phyloP scores from a whole-genome alignment of 1,139 yeast species.

The Wickerhamiella infanticola region DNA sequence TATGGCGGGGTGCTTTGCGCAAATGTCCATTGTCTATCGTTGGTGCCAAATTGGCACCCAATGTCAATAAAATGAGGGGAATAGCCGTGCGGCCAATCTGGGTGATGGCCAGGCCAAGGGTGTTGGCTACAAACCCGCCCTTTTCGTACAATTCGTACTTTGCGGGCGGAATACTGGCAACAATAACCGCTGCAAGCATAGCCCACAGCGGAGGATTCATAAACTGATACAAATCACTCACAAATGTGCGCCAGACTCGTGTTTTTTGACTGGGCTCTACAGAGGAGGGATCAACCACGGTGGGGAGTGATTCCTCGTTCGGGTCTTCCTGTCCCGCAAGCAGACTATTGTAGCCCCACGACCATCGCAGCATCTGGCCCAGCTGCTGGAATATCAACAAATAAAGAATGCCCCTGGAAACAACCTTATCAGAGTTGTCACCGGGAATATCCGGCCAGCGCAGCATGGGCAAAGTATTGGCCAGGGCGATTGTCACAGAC shows the following conservation, averaged over 20 bases:
- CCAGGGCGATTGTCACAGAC: constrained; percentile 55
- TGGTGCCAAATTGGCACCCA: constrained; percentile 38
- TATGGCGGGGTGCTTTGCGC: constrained; percentile 38
- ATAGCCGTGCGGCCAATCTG: constrained; percentile 82
- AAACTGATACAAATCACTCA: constrained; percentile 27
- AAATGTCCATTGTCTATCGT: constrained; percentile 10
- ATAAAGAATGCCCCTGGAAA: constrained; percentile 66
- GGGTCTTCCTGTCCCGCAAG: constrained; percentile 33
- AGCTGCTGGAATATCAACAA: constrained; percentile 68
- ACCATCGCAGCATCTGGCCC: constrained; percentile 76
- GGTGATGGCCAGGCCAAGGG: constrained; percentile 57
- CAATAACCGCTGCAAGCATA: constrained; percentile 67
- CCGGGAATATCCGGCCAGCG: constrained; percentile 57
- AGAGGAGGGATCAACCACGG: neutral
- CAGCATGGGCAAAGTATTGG: constrained; percentile 57
- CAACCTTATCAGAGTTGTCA: constrained; percentile 56
- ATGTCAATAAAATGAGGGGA: constrained; percentile 53
- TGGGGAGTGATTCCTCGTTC: constrained; percentile 5
- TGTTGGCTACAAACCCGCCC: constrained; percentile 50
- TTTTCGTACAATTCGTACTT: constrained; percentile 48
- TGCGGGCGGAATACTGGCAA: constrained; percentile 64
- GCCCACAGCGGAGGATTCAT: constrained; percentile 96
- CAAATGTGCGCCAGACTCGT: neutral
- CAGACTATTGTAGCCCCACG: constrained; percentile 78
- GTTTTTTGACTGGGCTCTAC: neutral